Base-by-base conservation (phyloP, 345 rosid species). In the Heritiera fomes region DNA sequence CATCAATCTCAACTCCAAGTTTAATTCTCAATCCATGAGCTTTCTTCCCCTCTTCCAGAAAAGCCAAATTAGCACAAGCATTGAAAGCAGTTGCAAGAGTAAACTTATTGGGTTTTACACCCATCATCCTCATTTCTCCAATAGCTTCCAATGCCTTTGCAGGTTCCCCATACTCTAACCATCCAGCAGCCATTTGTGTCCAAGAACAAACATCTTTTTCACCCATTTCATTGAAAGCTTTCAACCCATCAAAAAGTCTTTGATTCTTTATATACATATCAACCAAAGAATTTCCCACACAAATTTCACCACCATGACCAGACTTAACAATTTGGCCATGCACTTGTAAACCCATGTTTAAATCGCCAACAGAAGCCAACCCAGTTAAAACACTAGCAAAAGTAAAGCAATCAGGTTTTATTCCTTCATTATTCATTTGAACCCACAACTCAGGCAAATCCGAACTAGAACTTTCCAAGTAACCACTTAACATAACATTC, bases 401-500 rank as follows among this genome's bases (percentile, higher is more conserved):
- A 7, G 86, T 85, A 75, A 85, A 88, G 75, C 85, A 73, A 77
- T 89, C 91, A 14, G 89, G 91, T 78, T 85, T 84, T 62, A 88
- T 73, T 20, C 85, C 86, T 59, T 86, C 87, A 58, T 55, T 68
- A 73, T 58, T 78, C 89, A 89, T 88, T 34, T 81, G 77, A 61
- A 67, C 76, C 91, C 86, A 87, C 69, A 90, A 83, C 1, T 55
- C 47, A 1, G 90, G 88, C 17, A 88, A 52, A 15, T 80, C 78
- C 2, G 56, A 43, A 59, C 68, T 85, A 58, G 81, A 86, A 41
- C 58, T 53, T 78, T 84, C 87, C 84, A 83, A 77, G 71, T 82
- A 84, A 40, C 93, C 91, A 69, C 80, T 85, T 86, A 88, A 80
- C 83, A 88, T 77, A 2, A 88, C 85, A 82, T 90, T 90, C 91